phyloP scores from a whole-genome alignment of 139 green algal genomes.

The Chlamydomonas incerta region DNA sequence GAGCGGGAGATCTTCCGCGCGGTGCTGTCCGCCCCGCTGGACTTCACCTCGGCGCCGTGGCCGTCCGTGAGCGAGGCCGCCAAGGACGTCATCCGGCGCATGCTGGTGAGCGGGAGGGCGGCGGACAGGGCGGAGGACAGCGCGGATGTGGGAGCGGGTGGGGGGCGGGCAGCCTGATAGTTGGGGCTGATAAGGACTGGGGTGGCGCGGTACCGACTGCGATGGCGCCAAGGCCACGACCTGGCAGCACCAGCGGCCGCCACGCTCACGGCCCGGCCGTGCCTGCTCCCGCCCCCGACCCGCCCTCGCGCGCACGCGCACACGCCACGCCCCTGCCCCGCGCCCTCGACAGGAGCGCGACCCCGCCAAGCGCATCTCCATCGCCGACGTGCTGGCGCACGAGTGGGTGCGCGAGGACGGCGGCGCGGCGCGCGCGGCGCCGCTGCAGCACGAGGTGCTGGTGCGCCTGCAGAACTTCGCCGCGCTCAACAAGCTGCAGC shows the following conservation, averaged over 20 bases:
- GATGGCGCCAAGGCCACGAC: no score
- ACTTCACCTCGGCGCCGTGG: slow-evolving; percentile 77
- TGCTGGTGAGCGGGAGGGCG: slow-evolving; percentile 68
- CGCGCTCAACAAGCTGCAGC: slow-evolving; percentile 96
- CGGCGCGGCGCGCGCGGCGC: slow-evolving; percentile 63
- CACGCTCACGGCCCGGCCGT: no score
- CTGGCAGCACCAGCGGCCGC: no score
- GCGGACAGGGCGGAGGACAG: no score
- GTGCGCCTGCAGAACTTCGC: slow-evolving; percentile 88
- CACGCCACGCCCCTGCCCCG: not conserved
- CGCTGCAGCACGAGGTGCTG: slow-evolving; percentile 68
- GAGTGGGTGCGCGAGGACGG: slow-evolving; percentile 89
- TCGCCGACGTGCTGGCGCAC: slow-evolving; percentile 76
- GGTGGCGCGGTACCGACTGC: no score
- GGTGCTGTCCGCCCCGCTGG: slow-evolving; percentile 41
- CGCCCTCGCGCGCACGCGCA: not conserved
- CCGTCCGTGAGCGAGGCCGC: slow-evolving; percentile 67
- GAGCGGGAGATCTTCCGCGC: slow-evolving; percentile 43
- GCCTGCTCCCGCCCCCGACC: not conserved
- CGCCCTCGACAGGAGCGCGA: slow-evolving; percentile 56
- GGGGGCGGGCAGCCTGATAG: no score
- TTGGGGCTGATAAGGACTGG: no score
- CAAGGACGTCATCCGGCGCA: slow-evolving; percentile 80
- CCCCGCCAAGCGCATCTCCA: slow-evolving; percentile 77
- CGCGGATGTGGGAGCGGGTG: no score